Evolutionary conservation across 83 land plant species (phyloP).

Genomic region (Diphasiastrum complanatum): DNA sequence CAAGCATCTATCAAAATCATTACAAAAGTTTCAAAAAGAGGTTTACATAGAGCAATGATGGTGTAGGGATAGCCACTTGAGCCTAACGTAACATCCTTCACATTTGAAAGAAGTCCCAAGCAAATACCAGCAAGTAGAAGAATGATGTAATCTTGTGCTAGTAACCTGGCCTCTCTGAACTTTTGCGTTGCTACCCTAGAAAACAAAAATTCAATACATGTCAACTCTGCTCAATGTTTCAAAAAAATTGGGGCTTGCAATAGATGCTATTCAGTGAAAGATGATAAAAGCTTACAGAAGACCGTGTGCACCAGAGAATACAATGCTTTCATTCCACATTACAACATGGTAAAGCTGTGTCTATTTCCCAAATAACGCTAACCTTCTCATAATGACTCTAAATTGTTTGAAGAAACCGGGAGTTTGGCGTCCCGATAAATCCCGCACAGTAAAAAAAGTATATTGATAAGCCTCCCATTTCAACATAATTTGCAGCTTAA

Average conservation of each 20-base stretch:
- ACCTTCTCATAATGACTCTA: no score
- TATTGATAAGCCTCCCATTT: no score
- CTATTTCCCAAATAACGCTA: no score
- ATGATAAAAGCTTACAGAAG: background rate
- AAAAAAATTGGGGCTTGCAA: no score
- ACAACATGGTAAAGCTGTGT: background rate
- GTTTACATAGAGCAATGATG: constrained; percentile 14
- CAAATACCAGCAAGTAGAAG: constrained; percentile 4
- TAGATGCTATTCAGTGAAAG: background rate
- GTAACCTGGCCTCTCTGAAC: background rate
- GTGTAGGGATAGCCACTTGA: constrained; percentile 5
- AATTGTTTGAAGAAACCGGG: no score
- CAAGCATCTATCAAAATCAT: no score
- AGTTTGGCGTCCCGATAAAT: constrained; percentile 9
- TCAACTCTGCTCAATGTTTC: no score
- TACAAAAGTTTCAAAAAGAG: no score
- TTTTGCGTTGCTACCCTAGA: constrained; percentile 2
- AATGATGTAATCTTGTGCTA: constrained; percentile 12
- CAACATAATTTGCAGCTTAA: background rate
- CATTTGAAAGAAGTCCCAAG: constrained; percentile 10
- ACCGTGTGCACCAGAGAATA: background rate
- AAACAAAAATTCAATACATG: background rate
- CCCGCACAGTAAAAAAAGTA: background rate
- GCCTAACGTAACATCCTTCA: background rate
- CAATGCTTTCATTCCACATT: background rate